Conservation (phyloP, 2,329 filamentous ascomycete species). For the Trichoderma pleuroti region DNA sequence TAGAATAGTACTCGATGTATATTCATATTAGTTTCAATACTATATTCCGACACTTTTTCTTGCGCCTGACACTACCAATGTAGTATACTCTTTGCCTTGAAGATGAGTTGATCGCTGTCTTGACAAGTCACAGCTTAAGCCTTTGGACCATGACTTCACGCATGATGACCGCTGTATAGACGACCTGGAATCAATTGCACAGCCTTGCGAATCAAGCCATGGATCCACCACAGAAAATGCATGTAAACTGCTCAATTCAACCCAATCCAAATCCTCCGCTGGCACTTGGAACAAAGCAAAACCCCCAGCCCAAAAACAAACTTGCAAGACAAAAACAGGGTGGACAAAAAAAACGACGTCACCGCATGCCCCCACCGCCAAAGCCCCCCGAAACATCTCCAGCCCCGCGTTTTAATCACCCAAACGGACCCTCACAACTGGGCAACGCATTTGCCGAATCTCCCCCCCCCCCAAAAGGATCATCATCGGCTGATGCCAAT, state of each 20-base stretch:
- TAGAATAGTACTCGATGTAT: neutral
- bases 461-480: neutral
- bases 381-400: neutral
- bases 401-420: conserved; percentile 10
- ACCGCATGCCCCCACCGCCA: neutral
- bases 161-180: neutral
- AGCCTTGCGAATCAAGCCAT: conserved; percentile 3
- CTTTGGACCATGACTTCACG: neutral
- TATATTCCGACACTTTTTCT: neutral
- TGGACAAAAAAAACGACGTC: neutral
- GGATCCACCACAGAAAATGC: neutral
- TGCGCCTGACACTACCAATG: neutral
- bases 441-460: neutral
- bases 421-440: neutral
- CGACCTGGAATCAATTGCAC: neutral
- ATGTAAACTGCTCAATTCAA: neutral
- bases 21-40: neutral
- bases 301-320: neutral
- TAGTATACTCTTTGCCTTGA: neutral
- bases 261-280: neutral
- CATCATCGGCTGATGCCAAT: neutral
- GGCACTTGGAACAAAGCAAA: neutral
- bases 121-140: too few species aligned
- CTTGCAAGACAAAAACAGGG: neutral
- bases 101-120: neutral